Evolutionary conservation across 495 filamentous ascomycete species (phyloP).

Genomic region (Tricharina praecox): DNA sequence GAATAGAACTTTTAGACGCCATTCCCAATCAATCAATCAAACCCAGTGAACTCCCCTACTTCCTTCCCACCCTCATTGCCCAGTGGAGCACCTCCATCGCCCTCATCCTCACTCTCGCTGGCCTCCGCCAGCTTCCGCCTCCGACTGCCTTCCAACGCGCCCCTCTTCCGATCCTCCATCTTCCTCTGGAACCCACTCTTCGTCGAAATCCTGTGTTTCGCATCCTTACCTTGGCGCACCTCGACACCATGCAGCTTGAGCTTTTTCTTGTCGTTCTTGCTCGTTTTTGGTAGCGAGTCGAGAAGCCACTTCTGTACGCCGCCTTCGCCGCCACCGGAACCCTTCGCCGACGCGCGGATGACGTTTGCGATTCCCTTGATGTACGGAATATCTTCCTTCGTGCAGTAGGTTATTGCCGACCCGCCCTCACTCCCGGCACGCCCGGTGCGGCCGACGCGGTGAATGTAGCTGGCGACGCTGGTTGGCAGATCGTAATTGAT

Average conservation of each 20-base stretch:
- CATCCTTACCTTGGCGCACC: slow-evolving; percentile 37
- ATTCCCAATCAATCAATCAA: too few species aligned
- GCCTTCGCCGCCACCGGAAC: slow-evolving; percentile 1
- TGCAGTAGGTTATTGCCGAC: slow-evolving; percentile 85
- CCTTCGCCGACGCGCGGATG: slow-evolving; percentile 47
- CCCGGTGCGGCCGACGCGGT: slow-evolving; percentile 83
- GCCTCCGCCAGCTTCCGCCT: slow-evolving; percentile 36
- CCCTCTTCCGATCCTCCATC: slow-evolving; percentile 56
- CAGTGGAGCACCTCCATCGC: slow-evolving; percentile 22
- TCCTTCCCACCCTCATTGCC: slow-evolving; percentile 31
- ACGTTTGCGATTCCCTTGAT: slow-evolving; percentile 87
- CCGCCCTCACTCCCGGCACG: slow-evolving; percentile 76
- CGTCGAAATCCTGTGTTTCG: slow-evolving; percentile 54
- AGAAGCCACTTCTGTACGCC: slow-evolving; percentile 74
- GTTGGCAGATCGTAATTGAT: slow-evolving; percentile 89
- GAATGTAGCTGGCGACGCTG: slow-evolving; percentile 66
- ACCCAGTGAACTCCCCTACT: slow-evolving; percentile 30
- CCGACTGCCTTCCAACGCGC: slow-evolving; percentile 56
- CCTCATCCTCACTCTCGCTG: slow-evolving; percentile 27
- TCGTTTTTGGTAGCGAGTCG: slow-evolving; percentile 64
- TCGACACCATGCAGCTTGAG: slow-evolving; percentile 73
- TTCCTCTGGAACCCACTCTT: slow-evolving; percentile 79
- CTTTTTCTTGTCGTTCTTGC: slow-evolving; percentile 64
- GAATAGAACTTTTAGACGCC: too few species aligned
- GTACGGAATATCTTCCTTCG: slow-evolving; percentile 79